Base-by-base conservation (phyloP, 768 basidiomycete species). In the Hypsizygus marmoreus region DNA sequence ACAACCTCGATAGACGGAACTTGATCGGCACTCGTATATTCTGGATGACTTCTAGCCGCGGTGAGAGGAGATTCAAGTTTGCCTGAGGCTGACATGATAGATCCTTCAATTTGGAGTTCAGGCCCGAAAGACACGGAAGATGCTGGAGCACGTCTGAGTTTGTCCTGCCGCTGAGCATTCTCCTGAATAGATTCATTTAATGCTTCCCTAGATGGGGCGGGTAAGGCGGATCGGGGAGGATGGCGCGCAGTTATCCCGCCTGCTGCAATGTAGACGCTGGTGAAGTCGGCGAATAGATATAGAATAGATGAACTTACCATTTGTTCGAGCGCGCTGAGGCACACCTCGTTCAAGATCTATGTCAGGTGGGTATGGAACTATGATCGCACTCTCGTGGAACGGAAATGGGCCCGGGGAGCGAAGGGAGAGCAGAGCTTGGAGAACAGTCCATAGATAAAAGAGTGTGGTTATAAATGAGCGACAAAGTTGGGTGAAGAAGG, bases 391-490 rank as follows among this genome's bases (percentile, higher is more conserved):
- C 43, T 49, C 51, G 12, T 42, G 31, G 35, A 43, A 49, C 6
- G 48, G 54, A 17, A 46, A 53, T 23, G 32, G 39, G 4, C 20
- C 38, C 7, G 55, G 40, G 12, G 51, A 50, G 30, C 55, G 48
- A 19, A 56, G 28, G 8, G 49, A 50, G 16, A 53, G 20, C 24
- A 56, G 37, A 46, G 55, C 55, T 46, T 48, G 37, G 19, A 56
- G 45, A 45, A 53, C 42, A 34, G 55, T 53, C 55, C 55, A 53
- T 22, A 56, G 19, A 50, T 56, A 53, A 56, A 53, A 48, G 55
- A 56, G 43, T 19, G 55, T 53, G 40, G 38, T 46, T 38, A 40
- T 34, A 45, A 56, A 53, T 19, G 55, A 56, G 43, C 33, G 55
- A 17, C 20, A 46, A 37, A 53, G 39, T 45, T 37, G 47, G 30